These are phyloP conservation scores for Pezicula neosporulosa DNA, from an alignment of 2,329 filamentous ascomycete genomes.

Conservation along the genomic window DNA sequence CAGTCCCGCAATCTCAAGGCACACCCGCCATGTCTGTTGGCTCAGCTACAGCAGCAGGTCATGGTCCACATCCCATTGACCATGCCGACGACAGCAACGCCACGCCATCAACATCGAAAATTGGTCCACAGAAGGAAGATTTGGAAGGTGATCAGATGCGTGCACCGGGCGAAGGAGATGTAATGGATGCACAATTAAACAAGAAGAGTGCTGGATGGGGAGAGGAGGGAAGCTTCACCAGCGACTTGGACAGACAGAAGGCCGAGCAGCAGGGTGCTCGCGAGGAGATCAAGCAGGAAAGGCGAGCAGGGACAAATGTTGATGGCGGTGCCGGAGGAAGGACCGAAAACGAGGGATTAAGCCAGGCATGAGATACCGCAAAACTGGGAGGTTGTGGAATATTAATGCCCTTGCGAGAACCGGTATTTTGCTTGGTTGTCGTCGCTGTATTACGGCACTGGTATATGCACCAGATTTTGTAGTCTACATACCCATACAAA, in stretches of 20 bases:
- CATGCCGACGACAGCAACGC: conserved; percentile 25
- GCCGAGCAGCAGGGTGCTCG: conserved; percentile 26
- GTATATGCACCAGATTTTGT: conserved; percentile 6
- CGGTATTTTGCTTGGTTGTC: background rate
- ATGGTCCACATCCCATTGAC: conserved; percentile 25
- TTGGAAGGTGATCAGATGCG: conserved; percentile 28
- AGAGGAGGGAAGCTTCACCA: conserved; percentile 25
- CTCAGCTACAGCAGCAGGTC: conserved; percentile 25
- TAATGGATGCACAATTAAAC: conserved; percentile 26
- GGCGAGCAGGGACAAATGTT: conserved; percentile 21
- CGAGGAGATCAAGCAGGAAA: conserved; percentile 22
- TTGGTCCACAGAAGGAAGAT: conserved; percentile 27
- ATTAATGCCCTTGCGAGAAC: background rate
- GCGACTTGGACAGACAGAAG: conserved; percentile 27
- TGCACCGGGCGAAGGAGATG: conserved; percentile 24
- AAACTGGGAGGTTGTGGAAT: background rate
- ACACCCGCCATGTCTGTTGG: conserved; percentile 22
- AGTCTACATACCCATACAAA: conserved; percentile 8
- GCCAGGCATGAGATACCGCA: conserved; percentile 15
- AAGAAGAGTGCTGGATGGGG: conserved; percentile 30
- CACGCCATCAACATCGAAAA: conserved; percentile 15
- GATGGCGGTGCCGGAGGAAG: conserved; percentile 26
- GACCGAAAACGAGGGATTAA: conserved; percentile 24
- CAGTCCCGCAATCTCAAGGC: conserved; percentile 14
- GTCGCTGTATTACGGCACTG: conserved; percentile 2